Percentiles rank a stretch among this genome's conserved stretches.
phyloP scores from a whole-genome alignment of 2,329 filamentous ascomycete species.

The Leptographium galeiforme region DNA sequence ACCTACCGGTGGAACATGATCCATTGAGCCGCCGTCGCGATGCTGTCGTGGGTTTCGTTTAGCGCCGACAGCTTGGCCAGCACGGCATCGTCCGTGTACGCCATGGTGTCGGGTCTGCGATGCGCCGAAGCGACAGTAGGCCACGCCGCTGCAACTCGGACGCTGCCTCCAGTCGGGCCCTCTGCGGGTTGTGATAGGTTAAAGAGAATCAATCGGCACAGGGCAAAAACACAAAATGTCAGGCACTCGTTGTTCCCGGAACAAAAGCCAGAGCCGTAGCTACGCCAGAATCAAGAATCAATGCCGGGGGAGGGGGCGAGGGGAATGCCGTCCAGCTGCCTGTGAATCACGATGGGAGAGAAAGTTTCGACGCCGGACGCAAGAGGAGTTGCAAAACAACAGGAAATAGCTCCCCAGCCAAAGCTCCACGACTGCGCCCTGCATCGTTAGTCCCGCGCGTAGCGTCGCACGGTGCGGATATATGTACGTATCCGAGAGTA shows the following conservation, averaged over 20 bases:
- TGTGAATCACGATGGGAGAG: neutral
- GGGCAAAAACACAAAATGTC: neutral
- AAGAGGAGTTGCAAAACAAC: constrained; percentile 1
- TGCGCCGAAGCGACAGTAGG: neutral
- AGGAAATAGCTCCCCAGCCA: neutral
- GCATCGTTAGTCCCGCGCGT: no score
- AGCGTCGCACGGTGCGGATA: neutral
- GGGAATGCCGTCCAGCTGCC: neutral
- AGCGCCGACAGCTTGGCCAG: constrained; percentile 87
- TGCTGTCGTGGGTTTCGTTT: constrained; percentile 96
- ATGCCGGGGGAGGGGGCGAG: neutral
- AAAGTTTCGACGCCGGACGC: neutral
- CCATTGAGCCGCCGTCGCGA: constrained; percentile 94
- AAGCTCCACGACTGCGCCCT: no score
- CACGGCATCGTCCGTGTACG: constrained; percentile 91
- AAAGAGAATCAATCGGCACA: neutral
- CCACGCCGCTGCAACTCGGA: no score
- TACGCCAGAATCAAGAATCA: neutral
- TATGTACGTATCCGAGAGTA: neutral
- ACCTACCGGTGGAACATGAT: constrained; percentile 94
- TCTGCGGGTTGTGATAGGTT: neutral
- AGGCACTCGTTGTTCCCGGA: neutral
- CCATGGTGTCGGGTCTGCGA: constrained; percentile 41
- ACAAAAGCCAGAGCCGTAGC: neutral
- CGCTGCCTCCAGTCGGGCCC: no score